Evolutionary conservation across 2,329 filamentous ascomycete genomes (phyloP).

Genomic region (Akanthomyces uredinophilus): DNA sequence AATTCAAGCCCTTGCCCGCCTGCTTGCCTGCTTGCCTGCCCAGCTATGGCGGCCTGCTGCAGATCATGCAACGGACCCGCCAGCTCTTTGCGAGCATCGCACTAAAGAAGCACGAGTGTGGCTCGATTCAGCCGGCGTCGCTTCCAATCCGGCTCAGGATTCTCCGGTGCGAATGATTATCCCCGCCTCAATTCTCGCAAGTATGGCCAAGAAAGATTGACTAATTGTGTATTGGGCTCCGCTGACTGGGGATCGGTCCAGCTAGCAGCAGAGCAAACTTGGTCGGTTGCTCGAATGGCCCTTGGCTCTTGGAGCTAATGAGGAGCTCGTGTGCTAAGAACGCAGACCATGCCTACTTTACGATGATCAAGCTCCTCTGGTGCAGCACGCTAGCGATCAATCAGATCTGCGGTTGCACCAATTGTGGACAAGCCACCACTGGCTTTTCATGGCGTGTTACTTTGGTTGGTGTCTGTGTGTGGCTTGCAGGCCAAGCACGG

Average conservation of each 20-base stretch:
- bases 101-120: not conserved
- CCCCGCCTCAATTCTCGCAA: conserved; percentile 4
- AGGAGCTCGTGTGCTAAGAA: not conserved
- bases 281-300: not conserved
- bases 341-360: not conserved
- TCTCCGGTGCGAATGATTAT: not conserved
- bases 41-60: not conserved
- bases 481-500: not conserved
- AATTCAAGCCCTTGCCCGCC: not conserved
- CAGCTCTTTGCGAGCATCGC: not conserved
- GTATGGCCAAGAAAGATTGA: not conserved
- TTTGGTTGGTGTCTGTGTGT: not conserved
- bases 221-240: not conserved
- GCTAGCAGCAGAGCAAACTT: not conserved
- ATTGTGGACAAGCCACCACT: conserved; percentile 4
- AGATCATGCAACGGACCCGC: not conserved
- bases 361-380: not conserved
- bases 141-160: not conserved
- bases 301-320: not conserved
- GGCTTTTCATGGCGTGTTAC: not conserved
- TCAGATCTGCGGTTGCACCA: conserved; percentile 5
- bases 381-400: conserved; percentile 1
- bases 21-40: not conserved
- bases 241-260: not conserved
- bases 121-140: not conserved